Conservation (phyloP, 176 grass and related monocot genomes). For the Aegilops speltoides region DNA sequence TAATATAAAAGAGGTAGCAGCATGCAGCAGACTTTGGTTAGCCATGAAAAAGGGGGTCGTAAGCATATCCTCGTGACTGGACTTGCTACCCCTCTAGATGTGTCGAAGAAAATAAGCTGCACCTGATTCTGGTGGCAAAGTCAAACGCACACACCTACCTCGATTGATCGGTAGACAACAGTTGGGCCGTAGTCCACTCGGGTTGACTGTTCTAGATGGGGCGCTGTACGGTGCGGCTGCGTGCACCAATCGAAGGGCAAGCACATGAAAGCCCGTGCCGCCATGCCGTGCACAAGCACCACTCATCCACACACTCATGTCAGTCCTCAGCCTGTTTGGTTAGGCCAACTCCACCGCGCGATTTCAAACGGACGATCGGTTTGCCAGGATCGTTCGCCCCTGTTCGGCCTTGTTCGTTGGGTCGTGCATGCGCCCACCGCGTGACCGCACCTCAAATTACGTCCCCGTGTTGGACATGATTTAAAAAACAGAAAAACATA, state of each 20-base stretch:
- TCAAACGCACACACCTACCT: background rate
- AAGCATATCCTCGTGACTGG: background rate
- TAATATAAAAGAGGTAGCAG: background rate
- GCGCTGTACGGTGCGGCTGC: background rate
- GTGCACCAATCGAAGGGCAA: background rate
- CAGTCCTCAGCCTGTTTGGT: background rate
- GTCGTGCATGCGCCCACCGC: no score
- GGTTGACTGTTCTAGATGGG: background rate
- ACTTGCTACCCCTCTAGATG: constrained; percentile 9
- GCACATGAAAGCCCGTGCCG: background rate
- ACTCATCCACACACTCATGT: constrained; percentile 2
- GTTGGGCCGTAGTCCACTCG: constrained; percentile 14
- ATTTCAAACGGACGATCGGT: no score
- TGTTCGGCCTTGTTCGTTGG: no score
- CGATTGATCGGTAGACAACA: background rate
- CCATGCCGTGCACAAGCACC: constrained; percentile 9
- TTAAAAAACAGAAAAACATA: no score
- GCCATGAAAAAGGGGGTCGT: background rate
- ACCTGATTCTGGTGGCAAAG: background rate
- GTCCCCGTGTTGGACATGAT: no score
- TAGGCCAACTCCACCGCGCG: no score
- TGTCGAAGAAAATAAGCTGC: background rate
- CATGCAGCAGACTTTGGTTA: background rate
- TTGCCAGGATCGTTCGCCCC: no score
- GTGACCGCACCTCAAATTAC: no score